Conservation (phyloP, 768 basidiomycete genomes). For the Termitomyces sp. region DNA sequence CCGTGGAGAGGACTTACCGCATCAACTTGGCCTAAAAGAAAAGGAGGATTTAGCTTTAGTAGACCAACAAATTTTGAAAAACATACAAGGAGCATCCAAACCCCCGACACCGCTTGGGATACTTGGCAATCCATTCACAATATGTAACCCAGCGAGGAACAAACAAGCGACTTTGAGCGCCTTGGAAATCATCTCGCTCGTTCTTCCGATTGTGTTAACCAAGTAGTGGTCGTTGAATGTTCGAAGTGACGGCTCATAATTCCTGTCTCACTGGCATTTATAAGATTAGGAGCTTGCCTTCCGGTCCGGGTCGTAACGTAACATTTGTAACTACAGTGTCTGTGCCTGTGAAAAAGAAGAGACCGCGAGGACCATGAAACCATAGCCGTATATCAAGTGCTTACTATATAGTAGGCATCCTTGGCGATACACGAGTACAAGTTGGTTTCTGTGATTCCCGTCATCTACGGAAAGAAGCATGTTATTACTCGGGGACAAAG, state of each 20-base stretch:
- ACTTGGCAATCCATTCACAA: not conserved
- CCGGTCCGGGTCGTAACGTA: not conserved
- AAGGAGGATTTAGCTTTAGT: not conserved
- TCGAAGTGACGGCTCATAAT: not conserved
- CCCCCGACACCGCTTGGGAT: not conserved
- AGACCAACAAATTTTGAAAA: not conserved
- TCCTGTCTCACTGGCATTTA: not conserved
- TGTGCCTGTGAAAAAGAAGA: not conserved
- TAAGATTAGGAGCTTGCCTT: not conserved
- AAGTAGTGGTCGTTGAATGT: not conserved
- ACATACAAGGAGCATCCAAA: constrained; percentile 3
- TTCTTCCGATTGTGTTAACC: not conserved
- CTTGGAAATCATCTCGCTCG: not conserved
- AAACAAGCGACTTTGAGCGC: not conserved
- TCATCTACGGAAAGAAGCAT: not conserved
- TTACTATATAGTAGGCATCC: not conserved
- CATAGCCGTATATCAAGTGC: not conserved
- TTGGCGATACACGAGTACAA: not conserved
- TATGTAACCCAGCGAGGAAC: not conserved
- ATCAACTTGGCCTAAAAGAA: not conserved
- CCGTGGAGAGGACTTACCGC: not conserved
- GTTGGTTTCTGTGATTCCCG: not conserved
- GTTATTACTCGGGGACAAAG: not conserved
- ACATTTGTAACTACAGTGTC: not conserved
- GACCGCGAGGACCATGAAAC: not conserved